Evolutionary conservation across 805 yeast species (phyloP), one percentile per base, ranked within the genome.

Genomic region (Spathaspora hagerdaliae): DNA sequence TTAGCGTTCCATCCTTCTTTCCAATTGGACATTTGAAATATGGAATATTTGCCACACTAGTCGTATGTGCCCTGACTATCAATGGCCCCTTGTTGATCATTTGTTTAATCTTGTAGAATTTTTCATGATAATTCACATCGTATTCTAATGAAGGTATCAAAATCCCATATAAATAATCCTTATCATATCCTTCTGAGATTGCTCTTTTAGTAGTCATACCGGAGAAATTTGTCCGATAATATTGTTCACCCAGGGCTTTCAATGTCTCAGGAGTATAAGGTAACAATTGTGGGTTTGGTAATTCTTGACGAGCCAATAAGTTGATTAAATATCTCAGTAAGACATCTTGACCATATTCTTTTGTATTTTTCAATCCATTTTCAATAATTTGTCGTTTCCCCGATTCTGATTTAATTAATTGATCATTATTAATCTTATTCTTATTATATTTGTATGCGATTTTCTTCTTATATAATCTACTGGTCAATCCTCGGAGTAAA

Each of bases 61-160:
- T 64, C n/a, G 46, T 36, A 10, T 56, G 44, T 9, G 69, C 54
- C 37, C 59, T 60, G 6, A 69, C 72, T 38, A 58, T 53, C 31
- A 41, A 59, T 2, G 77, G 75, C 5, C 77, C 77, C 42, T 61
- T 63, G 12, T 57, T 58, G 7, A 69, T 60, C 1, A 51, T 51
- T 1, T 43, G n/a, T 11, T 46, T 47, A 15, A 61, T 45, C n/a
- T 50, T 43, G 3, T 56, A 53, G 31, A 65, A 43, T 38, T 50
- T 52, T 31, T 63, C 63, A 36, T 47, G 33, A 42, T 56, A 50
- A 45, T 71, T 70, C 38, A 70, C 53, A 38, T 61, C 63, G 48
- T 58, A 60, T 50, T 63, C 73, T 14, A 71, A 36, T 14, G 58
- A 60, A 0, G 73, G 72, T 42, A 60, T 60, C 27, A 69, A 29